Evolutionary conservation across 2,329 filamentous ascomycete species (phyloP), one percentile per base, ranked within the genome.

Genomic region (Cladobotryum mycophilum): DNA sequence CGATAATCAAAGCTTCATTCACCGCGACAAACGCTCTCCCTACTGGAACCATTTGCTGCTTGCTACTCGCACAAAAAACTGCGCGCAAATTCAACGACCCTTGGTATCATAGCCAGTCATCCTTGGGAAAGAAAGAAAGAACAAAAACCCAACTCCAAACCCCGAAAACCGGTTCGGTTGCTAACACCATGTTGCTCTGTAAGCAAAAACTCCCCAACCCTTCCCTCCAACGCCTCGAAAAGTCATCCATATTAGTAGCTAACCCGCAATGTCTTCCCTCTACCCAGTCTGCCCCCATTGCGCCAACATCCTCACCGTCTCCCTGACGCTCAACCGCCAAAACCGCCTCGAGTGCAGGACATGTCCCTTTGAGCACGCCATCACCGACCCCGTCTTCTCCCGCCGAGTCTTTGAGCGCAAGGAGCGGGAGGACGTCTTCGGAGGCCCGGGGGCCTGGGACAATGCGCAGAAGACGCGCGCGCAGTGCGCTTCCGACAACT

Each of bases 261-360:
- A 55, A 57, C 55, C 25, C 9, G 2, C 18, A 48, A 47, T 34
- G 34, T 30, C 15, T 30, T n/a, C 18, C 47, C 36, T 18, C 33
- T 25, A 25, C 49, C 34, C 60, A 87, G 86, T 92, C 80, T 93
- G 88, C 69, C 88, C 88, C 46, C 81, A 82, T 66, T 93, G 88
- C 76, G 84, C 84, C 69, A 93, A 92, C 74, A 84, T 89, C 69
- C 82, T 93, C 64, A 89, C 86, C 63, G 84, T 92, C 61, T 83
- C 82, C 53, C 66, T 74, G 45, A 76, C 76, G 56, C 75, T 73
- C 56, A 74, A 71, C 45, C 75, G 77, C 52, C 73, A 71, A 61
- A 96, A 96, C 75, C 86, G 90, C 52, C 89, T 97, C 70, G 89
- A 95, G 71, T 99, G 93, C 74, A 88, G 89, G 52, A 95, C 90